These are phyloP conservation scores for Phytopythium aichiense DNA, from an alignment of 352 stramenopile genomes.

Conservation along the genomic window DNA sequence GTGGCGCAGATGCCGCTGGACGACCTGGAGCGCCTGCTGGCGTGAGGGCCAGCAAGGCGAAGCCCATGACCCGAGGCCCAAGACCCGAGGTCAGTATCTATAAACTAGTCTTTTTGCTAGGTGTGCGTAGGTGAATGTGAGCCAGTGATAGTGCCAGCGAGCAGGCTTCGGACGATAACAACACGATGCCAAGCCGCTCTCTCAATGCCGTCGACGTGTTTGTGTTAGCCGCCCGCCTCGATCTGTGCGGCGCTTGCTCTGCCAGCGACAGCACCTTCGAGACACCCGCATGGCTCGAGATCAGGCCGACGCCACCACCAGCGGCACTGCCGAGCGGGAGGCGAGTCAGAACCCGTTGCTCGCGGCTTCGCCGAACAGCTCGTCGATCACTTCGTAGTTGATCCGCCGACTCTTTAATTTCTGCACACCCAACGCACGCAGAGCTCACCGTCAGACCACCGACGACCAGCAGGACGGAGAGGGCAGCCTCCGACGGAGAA, in stretches of 20 bases:
- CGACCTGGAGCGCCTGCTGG: conserved; percentile 24
- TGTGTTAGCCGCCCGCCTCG: neutral
- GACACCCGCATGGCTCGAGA: neutral
- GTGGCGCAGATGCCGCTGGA: conserved; percentile 31
- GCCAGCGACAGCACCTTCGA: neutral
- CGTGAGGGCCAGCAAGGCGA: conserved; percentile 7
- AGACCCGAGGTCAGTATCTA: neutral
- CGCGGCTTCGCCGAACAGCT: conserved; percentile 83
- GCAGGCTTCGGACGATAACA: neutral
- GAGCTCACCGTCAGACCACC: neutral
- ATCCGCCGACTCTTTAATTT: conserved; percentile 89
- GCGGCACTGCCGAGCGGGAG: neutral
- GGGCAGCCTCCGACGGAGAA: conserved; percentile 2
- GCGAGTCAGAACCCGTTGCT: conserved; percentile 58
- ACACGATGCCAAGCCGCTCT: neutral
- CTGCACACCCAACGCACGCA: conserved; percentile 19
- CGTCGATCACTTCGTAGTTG: conserved; percentile 88
- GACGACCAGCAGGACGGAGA: neutral
- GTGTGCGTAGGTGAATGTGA: neutral
- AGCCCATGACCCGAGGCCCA: neutral
- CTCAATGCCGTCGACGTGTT: neutral
- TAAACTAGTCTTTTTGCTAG: conserved; percentile 1
- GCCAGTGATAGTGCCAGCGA: neutral
- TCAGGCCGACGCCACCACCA: neutral
- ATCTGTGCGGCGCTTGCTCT: too few species aligned